Conservation (phyloP, 2,329 filamentous ascomycete species). For the Pseudogymnoascus sp. region DNA sequence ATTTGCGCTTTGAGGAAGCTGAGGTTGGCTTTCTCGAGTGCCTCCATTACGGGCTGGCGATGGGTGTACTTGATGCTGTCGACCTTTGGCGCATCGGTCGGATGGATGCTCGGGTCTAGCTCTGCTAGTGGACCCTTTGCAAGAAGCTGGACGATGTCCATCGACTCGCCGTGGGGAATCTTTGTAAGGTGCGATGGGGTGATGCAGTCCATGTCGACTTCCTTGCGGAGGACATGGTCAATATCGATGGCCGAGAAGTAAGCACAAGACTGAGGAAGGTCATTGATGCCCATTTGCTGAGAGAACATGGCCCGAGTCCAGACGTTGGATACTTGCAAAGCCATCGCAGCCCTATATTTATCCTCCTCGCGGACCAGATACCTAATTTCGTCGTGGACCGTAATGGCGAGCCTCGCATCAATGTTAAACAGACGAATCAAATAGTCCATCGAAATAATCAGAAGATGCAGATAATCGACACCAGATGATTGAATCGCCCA, state of each 20-base stretch:
- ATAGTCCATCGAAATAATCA: conserved; percentile 93
- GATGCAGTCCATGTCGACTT: conserved; percentile 95
- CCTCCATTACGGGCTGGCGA: conserved; percentile 71
- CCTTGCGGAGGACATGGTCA: conserved; percentile 90
- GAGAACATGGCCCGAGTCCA: conserved; percentile 98
- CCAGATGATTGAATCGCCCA: conserved; percentile 98
- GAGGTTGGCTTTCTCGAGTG: conserved; percentile 46
- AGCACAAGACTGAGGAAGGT: conserved; percentile 86
- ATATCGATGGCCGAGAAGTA: conserved; percentile 96
- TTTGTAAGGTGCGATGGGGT: conserved; percentile 75
- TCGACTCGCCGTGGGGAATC: conserved; percentile 76
- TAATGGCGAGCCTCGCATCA: conserved; percentile 77
- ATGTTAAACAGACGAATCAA: conserved; percentile 79
- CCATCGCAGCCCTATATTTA: conserved; percentile 83
- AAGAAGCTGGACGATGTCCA: conserved; percentile 76
- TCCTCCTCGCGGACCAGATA: conserved; percentile 83
- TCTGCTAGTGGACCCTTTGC: conserved; percentile 59
- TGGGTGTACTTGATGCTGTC: conserved; percentile 59
- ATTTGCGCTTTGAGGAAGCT: conserved; percentile 81
- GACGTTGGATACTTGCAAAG: conserved; percentile 84
- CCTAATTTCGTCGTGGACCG: conserved; percentile 94
- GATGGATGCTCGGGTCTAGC: conserved; percentile 57
- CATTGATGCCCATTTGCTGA: conserved; percentile 92
- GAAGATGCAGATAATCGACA: conserved; percentile 90
- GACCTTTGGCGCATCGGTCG: conserved; percentile 47